Base-by-base conservation (phyloP, 169 alveolate species). In the Plasmodium knowlesi region DNA sequence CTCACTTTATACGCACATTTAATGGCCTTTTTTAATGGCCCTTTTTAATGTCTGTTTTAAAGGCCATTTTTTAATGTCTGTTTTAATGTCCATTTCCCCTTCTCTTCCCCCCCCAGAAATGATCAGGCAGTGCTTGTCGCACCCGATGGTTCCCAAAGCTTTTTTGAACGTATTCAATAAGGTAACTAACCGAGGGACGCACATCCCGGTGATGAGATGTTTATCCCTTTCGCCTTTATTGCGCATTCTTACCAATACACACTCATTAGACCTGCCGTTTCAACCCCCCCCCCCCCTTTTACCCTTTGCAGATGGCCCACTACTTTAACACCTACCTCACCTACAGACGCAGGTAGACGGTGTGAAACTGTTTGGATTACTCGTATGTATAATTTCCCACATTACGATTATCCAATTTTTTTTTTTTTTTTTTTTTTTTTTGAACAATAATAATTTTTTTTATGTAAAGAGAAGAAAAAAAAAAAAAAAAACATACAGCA, bases 111-210 rank as follows among this genome's bases (percentile, higher is more conserved):
- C 67, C 43, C 71, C 72, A 89, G 94, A 89, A 89, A 89, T 89
- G 37, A 89, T 89, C 73, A 78, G 94, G 50, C 94, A 89, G 73
- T 89, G 43, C 73, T 61, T 89, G 57, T 89, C 94, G 43, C 94
- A 89, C 53, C 90, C 94, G 61, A 89, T 78, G 88, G 94, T 79
- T 6, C 94, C 94, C 9, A 79, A 30, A 12, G 5, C 72, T 30
- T 79, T 89, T 43, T 57, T 89, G 50, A 79, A 57, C 61, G 19
- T 73, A 61, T 89, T 89, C 82, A 43, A 89, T 16, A 89, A 89
- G 74, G 94, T 89, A 89, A 89, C n/a, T 30, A 73, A 73, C 19
- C 22, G 80, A 32, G 79, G 61, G 61, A 1, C 1, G n/a, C 0
- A 50, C 61, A 50, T 14, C 22, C 61, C 61, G 25, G 16, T 50